These are phyloP conservation scores for Schizosaccharomyces lindneri DNA, from an alignment of 805 yeast species.

Conservation along the genomic window DNA sequence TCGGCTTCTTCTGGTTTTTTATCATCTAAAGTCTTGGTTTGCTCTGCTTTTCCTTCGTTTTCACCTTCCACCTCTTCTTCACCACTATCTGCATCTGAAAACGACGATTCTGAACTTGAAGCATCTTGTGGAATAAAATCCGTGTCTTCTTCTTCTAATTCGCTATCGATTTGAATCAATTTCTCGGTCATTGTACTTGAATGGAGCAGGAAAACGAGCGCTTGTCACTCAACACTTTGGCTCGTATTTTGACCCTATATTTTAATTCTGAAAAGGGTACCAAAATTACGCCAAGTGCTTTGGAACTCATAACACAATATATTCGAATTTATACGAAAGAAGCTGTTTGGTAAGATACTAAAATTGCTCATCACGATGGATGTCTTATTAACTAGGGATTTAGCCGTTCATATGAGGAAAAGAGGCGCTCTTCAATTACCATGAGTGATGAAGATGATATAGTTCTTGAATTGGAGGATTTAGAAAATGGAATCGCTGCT, in stretches of 20 bases:
- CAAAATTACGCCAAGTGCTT: neutral
- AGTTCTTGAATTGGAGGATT: neutral
- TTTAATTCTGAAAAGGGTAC: neutral
- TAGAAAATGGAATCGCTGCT: conserved; percentile 1
- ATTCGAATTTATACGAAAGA: neutral
- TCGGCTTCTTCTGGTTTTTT: neutral
- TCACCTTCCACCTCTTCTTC: neutral
- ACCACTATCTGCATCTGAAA: neutral
- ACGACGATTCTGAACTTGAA: neutral
- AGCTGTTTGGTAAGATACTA: neutral
- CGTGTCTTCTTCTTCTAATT: neutral
- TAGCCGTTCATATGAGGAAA: neutral
- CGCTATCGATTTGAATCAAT: neutral
- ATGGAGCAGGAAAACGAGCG: neutral
- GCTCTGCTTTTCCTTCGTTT: neutral
- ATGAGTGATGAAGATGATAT: neutral
- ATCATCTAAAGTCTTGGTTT: neutral
- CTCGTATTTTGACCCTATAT: conserved; percentile 1
- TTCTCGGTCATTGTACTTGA: neutral
- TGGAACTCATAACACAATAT: neutral
- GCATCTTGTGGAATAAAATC: neutral
- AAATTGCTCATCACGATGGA: no score
- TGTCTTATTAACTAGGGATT: neutral
- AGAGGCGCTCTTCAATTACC: neutral
- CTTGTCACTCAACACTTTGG: neutral